Conservation (phyloP, 805 yeast species). For the Candida odintsovae region DNA sequence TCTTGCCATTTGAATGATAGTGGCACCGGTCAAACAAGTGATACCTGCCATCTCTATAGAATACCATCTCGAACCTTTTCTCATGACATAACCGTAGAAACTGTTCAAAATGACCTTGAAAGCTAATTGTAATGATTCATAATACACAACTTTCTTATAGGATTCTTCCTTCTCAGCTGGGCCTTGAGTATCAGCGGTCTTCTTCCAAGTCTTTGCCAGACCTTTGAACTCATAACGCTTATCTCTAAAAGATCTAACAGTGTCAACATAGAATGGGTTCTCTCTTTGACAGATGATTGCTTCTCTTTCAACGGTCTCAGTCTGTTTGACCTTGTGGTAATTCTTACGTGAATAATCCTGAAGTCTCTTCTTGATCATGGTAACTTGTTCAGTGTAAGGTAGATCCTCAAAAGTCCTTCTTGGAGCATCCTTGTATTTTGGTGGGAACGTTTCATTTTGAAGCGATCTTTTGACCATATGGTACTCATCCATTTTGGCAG, state of each 20-base stretch:
- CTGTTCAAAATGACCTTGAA: constrained; percentile 96
- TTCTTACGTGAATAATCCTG: constrained; percentile 82
- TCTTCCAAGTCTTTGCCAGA: constrained; percentile 90
- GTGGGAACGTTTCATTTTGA: constrained; percentile 72
- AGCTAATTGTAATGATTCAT: constrained; percentile 93
- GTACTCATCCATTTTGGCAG: constrained; percentile 88
- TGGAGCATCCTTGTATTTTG: constrained; percentile 49
- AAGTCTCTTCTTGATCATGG: constrained; percentile 66
- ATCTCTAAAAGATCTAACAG: constrained; percentile 92
- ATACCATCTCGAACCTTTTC: constrained; percentile 98
- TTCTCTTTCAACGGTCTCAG: constrained; percentile 82
- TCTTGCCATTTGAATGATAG: constrained; percentile 96
- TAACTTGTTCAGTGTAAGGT: constrained; percentile 70
- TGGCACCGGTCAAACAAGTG: constrained; percentile 96
- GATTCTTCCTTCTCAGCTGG: constrained; percentile 78
- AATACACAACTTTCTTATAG: constrained; percentile 84
- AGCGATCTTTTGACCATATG: constrained; percentile 81
- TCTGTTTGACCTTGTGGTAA: constrained; percentile 72
- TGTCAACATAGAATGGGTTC: constrained; percentile 93
- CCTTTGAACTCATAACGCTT: constrained; percentile 95
- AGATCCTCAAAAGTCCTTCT: constrained; percentile 70
- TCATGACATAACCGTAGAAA: constrained; percentile 97
- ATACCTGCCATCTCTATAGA: constrained; percentile 99
- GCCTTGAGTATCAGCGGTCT: constrained; percentile 54
- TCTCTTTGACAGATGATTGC: constrained; percentile 96